Evolutionary conservation across 805 yeast species (phyloP).

Genomic region (Vanderwaltozyma yarrowii): DNA sequence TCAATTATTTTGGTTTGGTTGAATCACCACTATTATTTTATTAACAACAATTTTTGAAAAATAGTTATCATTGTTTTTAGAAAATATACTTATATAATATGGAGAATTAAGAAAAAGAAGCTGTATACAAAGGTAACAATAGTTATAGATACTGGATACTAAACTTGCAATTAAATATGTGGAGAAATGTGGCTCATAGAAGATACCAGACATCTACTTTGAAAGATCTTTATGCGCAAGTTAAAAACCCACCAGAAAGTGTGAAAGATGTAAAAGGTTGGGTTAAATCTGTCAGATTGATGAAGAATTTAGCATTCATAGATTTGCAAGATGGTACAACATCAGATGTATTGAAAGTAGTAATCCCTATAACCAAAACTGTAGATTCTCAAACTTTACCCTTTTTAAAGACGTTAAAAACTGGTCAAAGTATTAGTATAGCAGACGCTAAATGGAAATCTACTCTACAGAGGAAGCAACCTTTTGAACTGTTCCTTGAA

Average conservation of each 20-base stretch:
- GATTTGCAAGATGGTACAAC: slow-evolving; percentile 75
- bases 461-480: slow-evolving; percentile 34
- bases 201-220: not conserved
- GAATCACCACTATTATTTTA: too few relatives aligned
- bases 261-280: slow-evolving; percentile 43
- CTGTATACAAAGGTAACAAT: too few relatives aligned
- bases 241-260: not conserved
- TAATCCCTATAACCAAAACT: slow-evolving; percentile 25
- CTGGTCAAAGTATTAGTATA: slow-evolving; percentile 39
- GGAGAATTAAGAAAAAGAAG: too few relatives aligned
- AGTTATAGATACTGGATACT: too few relatives aligned
- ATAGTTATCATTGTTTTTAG: too few relatives aligned
- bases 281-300: slow-evolving; percentile 58
- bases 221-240: not conserved
- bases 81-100: too few relatives aligned
- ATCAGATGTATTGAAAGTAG: slow-evolving; percentile 43
- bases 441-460: slow-evolving; percentile 28
- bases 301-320: slow-evolving; percentile 71
- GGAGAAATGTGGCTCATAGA: not conserved
- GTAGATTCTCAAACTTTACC: slow-evolving; percentile 1
- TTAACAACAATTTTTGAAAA: too few relatives aligned
- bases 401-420: slow-evolving; percentile 25
- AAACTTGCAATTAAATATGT: too few relatives aligned
- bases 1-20: too few relatives aligned
- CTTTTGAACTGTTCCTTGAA: slow-evolving; percentile 39